Evolutionary conservation across 305 asterid genomes (phyloP).

Genomic region (Withania somnifera): DNA sequence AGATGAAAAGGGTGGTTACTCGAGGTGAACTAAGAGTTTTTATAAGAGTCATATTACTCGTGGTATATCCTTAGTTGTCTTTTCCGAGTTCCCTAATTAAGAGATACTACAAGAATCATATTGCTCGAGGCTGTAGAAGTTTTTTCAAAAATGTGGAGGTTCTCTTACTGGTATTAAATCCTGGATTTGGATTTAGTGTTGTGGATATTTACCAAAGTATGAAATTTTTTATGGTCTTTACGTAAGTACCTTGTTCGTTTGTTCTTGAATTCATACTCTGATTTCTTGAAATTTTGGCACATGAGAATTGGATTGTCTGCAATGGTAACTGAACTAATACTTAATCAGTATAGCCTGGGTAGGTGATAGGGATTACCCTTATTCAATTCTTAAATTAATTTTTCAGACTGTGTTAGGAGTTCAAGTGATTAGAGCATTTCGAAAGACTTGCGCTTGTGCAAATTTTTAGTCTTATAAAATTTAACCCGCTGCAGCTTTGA

Average conservation of each 20-base stretch:
- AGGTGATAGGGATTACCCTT: neutral
- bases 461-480: neutral
- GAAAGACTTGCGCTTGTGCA: neutral
- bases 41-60: neutral
- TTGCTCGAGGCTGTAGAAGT: neutral
- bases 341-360: neutral
- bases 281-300: neutral
- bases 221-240: neutral
- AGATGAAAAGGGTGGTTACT: neutral
- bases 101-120: too few relatives aligned
- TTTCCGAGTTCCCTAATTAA: neutral
- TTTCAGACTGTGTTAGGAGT: neutral
- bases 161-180: neutral
- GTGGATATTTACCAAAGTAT: neutral
- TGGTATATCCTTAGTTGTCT: neutral
- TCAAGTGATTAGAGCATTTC: neutral
- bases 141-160: neutral
- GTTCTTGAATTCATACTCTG: neutral
- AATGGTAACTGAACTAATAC: neutral
- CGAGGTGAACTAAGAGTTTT: neutral
- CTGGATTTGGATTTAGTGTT: neutral
- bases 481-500: neutral
- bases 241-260: neutral
- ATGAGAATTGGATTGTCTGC: neutral
- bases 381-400: neutral